A percentile compares a stretch with the other conserved stretches of the same genome.
Evolutionary conservation across 805 yeast species (phyloP).

Genomic region (Saccharomyces mikatae): DNA sequence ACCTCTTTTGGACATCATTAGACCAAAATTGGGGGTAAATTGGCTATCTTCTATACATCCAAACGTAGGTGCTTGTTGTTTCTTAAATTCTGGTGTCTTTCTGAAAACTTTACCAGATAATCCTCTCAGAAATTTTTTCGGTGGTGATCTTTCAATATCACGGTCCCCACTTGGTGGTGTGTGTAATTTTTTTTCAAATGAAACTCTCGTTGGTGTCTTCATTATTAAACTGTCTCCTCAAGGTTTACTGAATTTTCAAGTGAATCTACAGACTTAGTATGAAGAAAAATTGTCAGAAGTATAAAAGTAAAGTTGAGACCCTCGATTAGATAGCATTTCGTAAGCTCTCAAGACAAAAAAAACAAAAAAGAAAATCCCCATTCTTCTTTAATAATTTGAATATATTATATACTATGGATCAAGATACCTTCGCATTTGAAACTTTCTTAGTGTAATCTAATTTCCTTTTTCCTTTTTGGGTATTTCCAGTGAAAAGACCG

Average conservation of each 20-base stretch:
- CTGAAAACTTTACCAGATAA: slow-evolving; percentile 23
- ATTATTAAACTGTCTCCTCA: slow-evolving; percentile 2
- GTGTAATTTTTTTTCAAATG: slow-evolving; percentile 19
- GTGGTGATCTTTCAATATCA: slow-evolving; percentile 10
- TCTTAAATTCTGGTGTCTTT: slow-evolving; percentile 12
- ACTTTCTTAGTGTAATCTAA: not conserved
- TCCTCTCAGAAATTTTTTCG: slow-evolving; percentile 19
- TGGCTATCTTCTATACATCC: slow-evolving; percentile 1
- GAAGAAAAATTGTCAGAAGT: not conserved
- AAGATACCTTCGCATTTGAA: not conserved
- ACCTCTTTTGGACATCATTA: slow-evolving; percentile 10
- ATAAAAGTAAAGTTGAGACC: not conserved
- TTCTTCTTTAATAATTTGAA: not conserved
- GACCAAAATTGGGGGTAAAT: slow-evolving; percentile 5
- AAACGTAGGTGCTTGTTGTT: slow-evolving; percentile 2
- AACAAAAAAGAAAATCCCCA: not conserved
- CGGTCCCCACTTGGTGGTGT: slow-evolving; percentile 30
- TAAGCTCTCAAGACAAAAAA: not conserved
- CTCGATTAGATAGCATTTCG: not conserved
- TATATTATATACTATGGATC: not conserved
- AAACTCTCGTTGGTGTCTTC: slow-evolving; percentile 13
- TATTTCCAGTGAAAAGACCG: not conserved
- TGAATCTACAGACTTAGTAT: not conserved
- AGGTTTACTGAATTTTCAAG: not conserved
- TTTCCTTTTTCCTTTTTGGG: not conserved